Conservation (phyloP, 108 stramenopile species). For the Stephanodiscus minutulus region DNA sequence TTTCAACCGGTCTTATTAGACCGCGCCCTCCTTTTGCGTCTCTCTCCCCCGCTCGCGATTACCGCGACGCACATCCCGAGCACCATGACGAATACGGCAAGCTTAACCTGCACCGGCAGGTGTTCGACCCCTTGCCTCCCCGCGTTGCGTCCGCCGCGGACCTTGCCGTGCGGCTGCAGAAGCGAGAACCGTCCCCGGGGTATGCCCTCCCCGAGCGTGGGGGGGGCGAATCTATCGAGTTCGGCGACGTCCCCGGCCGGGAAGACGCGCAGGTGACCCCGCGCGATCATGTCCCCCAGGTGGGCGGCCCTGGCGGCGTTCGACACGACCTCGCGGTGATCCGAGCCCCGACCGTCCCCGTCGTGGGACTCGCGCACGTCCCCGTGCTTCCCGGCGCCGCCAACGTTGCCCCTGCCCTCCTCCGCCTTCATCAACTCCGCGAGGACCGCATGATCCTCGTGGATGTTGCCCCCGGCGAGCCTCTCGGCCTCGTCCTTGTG, state of each 20-base stretch:
- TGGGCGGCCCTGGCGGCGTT: conserved; percentile 33
- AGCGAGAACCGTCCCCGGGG: conserved; percentile 29
- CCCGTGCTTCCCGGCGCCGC: not conserved
- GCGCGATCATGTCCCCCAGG: conserved; percentile 25
- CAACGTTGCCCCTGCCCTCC: not conserved
- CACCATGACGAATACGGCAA: no score
- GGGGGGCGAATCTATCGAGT: no score
- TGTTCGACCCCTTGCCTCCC: no score
- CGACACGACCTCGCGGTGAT: conserved; percentile 37
- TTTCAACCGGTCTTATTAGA: no score
- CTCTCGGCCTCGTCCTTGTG: conserved; percentile 39
- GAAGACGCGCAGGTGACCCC: conserved; percentile 22
- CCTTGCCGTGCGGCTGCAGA: no score
- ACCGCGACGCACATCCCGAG: no score
- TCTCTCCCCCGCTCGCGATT: no score
- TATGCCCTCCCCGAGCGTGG: conserved; percentile 6
- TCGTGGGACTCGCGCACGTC: not conserved
- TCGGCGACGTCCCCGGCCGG: not conserved
- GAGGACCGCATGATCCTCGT: conserved; percentile 35
- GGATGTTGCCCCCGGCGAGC: conserved; percentile 27
- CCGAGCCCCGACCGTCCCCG: no score
- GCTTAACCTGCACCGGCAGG: no score
- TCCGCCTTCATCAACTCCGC: conserved; percentile 16
- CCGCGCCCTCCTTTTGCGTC: no score
- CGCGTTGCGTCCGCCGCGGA: no score